Evolutionary conservation across 2,329 filamentous ascomycete genomes (phyloP).

Genomic region (Aspergillus fischeri): DNA sequence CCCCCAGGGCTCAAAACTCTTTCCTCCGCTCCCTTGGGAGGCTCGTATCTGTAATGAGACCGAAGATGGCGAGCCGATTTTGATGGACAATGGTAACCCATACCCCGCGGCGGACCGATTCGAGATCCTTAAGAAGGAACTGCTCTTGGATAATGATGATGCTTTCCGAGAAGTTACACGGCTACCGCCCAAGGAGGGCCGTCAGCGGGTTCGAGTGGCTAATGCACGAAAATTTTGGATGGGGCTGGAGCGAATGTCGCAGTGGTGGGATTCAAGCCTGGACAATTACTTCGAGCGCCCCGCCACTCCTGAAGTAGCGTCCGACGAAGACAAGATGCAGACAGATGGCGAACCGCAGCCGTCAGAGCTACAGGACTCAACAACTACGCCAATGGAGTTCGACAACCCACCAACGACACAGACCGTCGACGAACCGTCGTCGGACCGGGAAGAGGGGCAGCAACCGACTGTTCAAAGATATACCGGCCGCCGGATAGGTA

Average conservation of each 20-base stretch:
- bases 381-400: constrained; percentile 23
- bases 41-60: constrained; percentile 9
- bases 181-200: constrained; percentile 41
- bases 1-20: constrained; percentile 29
- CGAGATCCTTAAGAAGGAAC: constrained; percentile 46
- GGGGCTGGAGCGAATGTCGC: constrained; percentile 54
- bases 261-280: constrained; percentile 59
- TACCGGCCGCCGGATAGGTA: constrained; percentile 55
- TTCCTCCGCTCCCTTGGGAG: constrained; percentile 39
- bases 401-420: constrained; percentile 10
- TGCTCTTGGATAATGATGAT: constrained; percentile 53
- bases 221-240: constrained; percentile 60
- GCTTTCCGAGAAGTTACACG: constrained; percentile 55
- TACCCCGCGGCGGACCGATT: constrained; percentile 48
- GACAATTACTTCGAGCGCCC: constrained; percentile 52
- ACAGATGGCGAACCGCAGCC: constrained; percentile 11
- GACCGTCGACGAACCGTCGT: neutral
- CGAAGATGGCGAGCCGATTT: constrained; percentile 24
- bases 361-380: constrained; percentile 11
- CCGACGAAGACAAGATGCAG: constrained; percentile 19
- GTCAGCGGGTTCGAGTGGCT: constrained; percentile 47
- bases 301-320: constrained; percentile 19
- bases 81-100: constrained; percentile 47
- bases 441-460: neutral
- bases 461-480: constrained; percentile 39